These are phyloP conservation scores for Solanum chiquidenum DNA, from an alignment of 257 asterid species.

Conservation along the genomic window DNA sequence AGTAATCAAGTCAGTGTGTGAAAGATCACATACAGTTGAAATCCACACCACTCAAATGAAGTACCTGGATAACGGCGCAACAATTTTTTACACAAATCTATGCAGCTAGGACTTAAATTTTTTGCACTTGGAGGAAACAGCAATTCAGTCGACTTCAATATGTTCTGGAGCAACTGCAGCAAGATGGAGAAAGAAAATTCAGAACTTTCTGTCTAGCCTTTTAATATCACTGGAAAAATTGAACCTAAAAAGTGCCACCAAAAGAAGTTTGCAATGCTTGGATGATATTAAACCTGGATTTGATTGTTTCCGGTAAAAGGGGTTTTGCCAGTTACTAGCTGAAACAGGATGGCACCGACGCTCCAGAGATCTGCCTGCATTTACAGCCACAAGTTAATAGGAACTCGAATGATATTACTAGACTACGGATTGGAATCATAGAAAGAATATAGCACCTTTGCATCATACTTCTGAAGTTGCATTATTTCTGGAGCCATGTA, in stretches of 20 bases:
- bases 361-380: slow-evolving; percentile 98
- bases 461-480: slow-evolving; percentile 80
- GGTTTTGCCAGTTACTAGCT: slow-evolving; percentile 76
- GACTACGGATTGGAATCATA: slow-evolving; percentile 1
- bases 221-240: slow-evolving; percentile 4
- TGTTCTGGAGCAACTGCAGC: slow-evolving; percentile 80
- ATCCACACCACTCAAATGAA: not conserved
- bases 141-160: slow-evolving; percentile 58
- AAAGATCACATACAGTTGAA: not conserved
- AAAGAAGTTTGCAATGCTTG: not conserved
- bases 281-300: slow-evolving; percentile 39
- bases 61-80: slow-evolving; percentile 77
- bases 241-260: not conserved
- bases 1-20: not conserved
- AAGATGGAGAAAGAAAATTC: slow-evolving; percentile 8
- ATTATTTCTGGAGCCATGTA: slow-evolving; percentile 98
- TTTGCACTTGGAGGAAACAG: slow-evolving; percentile 63
- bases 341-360: slow-evolving; percentile 81
- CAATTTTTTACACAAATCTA: slow-evolving; percentile 70
- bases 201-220: not conserved
- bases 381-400: slow-evolving; percentile 21
- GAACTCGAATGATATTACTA: not conserved
- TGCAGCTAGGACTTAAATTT: slow-evolving; percentile 51
- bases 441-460: slow-evolving; percentile 51
- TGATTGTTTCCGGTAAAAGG: slow-evolving; percentile 75